These are phyloP conservation scores for Citeromyces hawaiiensis DNA, from an alignment of 1,139 yeast genomes.

Conservation along the genomic window DNA sequence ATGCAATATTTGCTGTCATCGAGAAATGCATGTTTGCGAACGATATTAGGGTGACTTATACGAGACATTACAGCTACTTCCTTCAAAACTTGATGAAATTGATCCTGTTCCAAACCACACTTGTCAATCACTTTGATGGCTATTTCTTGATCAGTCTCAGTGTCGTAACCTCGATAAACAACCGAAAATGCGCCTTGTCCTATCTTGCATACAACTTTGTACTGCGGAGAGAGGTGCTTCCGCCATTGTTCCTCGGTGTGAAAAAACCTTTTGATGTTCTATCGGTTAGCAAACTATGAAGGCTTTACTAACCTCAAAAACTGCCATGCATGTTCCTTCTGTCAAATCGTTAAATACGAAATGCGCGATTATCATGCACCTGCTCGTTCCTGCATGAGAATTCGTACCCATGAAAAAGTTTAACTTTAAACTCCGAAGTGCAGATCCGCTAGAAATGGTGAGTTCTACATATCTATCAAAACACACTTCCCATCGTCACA, in stretches of 20 bases:
- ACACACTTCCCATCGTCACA: no score
- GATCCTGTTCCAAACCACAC: conserved; percentile 38
- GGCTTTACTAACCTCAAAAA: neutral
- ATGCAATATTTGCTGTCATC: conserved; percentile 31
- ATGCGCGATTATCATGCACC: no score
- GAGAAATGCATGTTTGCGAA: conserved; percentile 32
- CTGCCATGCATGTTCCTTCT: no score
- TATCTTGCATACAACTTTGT: conserved; percentile 26
- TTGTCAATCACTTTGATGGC: conserved; percentile 45
- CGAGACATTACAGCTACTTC: conserved; percentile 49
- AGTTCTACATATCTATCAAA: no score
- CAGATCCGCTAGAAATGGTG: no score
- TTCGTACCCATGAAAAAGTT: no score
- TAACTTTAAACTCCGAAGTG: no score
- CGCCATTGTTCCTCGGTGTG: neutral
- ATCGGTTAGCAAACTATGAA: neutral
- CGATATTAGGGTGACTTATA: conserved; percentile 34
- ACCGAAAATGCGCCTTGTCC: conserved; percentile 52
- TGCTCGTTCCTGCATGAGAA: no score
- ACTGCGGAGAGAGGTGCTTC: conserved; percentile 17
- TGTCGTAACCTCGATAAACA: conserved; percentile 36
- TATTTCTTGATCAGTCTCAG: conserved; percentile 18
- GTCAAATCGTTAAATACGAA: no score
- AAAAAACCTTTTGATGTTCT: neutral
- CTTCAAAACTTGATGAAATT: conserved; percentile 38